phyloP scores from a whole-genome alignment of 768 basidiomycete species.

The Hericium erinaceus region DNA sequence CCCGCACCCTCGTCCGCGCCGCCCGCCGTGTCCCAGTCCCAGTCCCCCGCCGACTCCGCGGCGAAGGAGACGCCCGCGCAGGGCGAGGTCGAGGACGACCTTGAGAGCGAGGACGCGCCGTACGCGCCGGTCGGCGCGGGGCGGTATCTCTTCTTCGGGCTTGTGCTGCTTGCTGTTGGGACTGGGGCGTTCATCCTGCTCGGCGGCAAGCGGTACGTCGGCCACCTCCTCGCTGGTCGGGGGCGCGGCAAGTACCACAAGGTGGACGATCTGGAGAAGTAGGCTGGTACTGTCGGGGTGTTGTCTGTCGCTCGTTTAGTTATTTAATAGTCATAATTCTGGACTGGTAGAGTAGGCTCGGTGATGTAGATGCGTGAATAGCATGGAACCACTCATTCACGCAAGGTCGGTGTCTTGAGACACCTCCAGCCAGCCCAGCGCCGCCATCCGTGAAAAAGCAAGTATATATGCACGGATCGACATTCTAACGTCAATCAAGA shows the following conservation, averaged over 20 bases:
- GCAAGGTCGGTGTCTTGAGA: too few relatives aligned
- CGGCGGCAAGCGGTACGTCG: conserved; percentile 11
- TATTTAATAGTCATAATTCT: too few relatives aligned
- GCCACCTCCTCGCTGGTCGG: conserved; percentile 2
- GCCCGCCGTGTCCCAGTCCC: background rate
- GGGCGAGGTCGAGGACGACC: conserved; percentile 9
- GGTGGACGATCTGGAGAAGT: conserved; percentile 9
- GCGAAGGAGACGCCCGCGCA: background rate
- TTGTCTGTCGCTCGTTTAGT: too few relatives aligned
- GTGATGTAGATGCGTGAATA: too few relatives aligned
- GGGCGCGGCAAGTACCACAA: conserved; percentile 9
- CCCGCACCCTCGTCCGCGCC: background rate
- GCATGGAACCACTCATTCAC: too few relatives aligned
- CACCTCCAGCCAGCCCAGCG: too few relatives aligned
- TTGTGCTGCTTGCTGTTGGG: conserved; percentile 15
- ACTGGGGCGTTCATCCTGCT: conserved; percentile 5
- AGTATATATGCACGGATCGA: too few relatives aligned
- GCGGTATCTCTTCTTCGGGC: conserved; percentile 25
- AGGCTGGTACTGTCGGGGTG: background rate
- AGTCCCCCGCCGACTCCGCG: background rate
- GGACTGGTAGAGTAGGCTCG: too few relatives aligned
- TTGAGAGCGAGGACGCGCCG: background rate
- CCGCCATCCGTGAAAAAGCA: too few relatives aligned
- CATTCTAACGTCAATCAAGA: too few relatives aligned
- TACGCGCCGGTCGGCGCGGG: conserved; percentile 8